These are phyloP conservation scores for Cercis canadensis DNA, from an alignment of 306 rosid genomes.

Conservation along the genomic window DNA sequence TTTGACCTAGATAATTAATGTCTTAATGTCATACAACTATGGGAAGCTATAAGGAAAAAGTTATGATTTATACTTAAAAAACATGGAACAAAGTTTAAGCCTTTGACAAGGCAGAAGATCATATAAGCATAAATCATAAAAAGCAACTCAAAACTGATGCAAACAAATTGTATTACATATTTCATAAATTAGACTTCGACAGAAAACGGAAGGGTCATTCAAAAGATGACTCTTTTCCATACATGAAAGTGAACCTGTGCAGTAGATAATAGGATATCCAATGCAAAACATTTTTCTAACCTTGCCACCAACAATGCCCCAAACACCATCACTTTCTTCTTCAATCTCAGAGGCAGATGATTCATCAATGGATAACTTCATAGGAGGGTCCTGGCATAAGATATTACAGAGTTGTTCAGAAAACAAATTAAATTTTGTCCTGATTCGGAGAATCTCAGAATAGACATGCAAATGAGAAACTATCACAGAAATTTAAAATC, in stretches of 20 bases:
- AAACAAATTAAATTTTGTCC: conserved; percentile 25
- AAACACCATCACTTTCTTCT: conserved; percentile 76
- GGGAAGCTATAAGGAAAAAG: too few species aligned
- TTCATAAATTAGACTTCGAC: conserved; percentile 28
- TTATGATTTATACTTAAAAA: neutral
- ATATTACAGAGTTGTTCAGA: conserved; percentile 37
- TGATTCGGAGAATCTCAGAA: conserved; percentile 18
- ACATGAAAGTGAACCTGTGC: conserved; percentile 12
- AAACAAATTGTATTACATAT: conserved; percentile 6
- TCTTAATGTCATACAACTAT: neutral
- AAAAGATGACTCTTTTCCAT: conserved; percentile 21
- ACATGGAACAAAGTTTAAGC: neutral
- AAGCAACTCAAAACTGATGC: conserved; percentile 17
- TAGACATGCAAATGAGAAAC: conserved; percentile 10
- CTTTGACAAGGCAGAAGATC: neutral
- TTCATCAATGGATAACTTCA: conserved; percentile 80
- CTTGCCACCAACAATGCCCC: conserved; percentile 98
- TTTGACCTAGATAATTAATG: neutral
- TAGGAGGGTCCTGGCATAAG: conserved; percentile 72
- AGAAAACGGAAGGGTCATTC: conserved; percentile 16
- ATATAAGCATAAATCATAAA: neutral
- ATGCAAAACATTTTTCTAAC: conserved; percentile 51
- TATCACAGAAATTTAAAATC: conserved; percentile 24
- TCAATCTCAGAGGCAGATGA: conserved; percentile 79
- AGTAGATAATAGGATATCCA: conserved; percentile 26